phyloP scores from a whole-genome alignment of 108 stramenopile genomes.

The Nannochloropsis oceanica region DNA sequence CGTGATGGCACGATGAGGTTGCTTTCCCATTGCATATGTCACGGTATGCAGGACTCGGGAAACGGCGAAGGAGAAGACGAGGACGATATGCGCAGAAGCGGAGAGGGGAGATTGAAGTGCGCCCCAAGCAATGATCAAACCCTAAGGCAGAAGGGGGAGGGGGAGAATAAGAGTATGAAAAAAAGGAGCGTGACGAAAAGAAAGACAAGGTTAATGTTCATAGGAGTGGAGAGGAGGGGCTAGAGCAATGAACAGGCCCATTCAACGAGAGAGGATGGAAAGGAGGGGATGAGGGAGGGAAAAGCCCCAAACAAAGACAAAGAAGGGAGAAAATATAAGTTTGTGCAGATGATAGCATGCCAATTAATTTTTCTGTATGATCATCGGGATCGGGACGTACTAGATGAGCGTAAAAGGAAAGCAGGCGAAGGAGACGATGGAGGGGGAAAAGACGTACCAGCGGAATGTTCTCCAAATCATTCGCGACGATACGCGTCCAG shows the following conservation, averaged over 20 bases:
- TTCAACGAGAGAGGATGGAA: no score
- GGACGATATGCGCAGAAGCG: not conserved
- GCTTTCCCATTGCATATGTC: not conserved
- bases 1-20: not conserved
- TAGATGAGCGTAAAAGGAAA: no score
- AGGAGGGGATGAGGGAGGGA: no score
- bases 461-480: constrained; percentile 1
- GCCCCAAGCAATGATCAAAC: not conserved
- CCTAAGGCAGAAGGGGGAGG: not conserved
- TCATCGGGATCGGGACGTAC: no score
- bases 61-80: not conserved
- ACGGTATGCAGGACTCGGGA: not conserved
- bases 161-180: not conserved
- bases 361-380: no score
- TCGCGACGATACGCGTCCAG: not conserved
- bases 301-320: no score
- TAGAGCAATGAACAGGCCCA: no score
- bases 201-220: not conserved
- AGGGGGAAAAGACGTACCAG: not conserved
- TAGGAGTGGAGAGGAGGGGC: no score
- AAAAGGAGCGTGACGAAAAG: not conserved
- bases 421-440: not conserved
- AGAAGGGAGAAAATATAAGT: no score
- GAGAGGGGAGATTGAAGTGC: not conserved
- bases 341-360: no score